Evolutionary conservation across 1,139 yeast species (phyloP).

Genomic region (Geotrichum histeridarum): DNA sequence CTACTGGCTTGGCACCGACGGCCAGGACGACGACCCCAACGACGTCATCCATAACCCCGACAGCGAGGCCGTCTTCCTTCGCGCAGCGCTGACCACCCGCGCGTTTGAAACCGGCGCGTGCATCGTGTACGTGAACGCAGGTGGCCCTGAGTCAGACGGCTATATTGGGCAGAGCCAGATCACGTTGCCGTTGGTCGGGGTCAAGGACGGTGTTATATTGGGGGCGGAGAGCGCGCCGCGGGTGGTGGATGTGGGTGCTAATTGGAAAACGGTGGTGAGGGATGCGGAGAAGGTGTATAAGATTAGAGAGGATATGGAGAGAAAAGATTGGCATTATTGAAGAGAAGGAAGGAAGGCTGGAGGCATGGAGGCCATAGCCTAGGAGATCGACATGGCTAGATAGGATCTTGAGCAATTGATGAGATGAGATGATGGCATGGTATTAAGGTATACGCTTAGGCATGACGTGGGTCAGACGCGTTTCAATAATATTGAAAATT

Average conservation of each 20-base stretch:
- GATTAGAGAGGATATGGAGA: conserved; percentile 19
- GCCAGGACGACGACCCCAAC: conserved; percentile 16
- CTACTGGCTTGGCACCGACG: conserved; percentile 22
- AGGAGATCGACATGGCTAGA: too few relatives aligned
- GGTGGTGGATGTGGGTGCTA: conserved; percentile 19
- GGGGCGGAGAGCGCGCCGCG: conserved; percentile 2
- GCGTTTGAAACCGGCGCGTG: conserved; percentile 24
- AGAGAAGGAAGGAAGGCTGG: too few relatives aligned
- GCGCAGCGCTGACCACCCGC: conserved; percentile 20
- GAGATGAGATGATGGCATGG: too few relatives aligned
- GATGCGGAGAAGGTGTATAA: conserved; percentile 23
- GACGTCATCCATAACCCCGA: conserved; percentile 20
- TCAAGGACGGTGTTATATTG: not conserved
- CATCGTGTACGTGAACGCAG: conserved; percentile 23
- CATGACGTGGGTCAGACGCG: too few relatives aligned
- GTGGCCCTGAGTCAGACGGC: conserved; percentile 17
- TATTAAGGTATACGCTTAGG: too few relatives aligned
- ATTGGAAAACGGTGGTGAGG: conserved; percentile 14
- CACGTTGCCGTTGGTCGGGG: conserved; percentile 17
- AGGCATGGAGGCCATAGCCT: too few relatives aligned
- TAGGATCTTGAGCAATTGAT: too few relatives aligned
- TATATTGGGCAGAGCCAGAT: conserved; percentile 21
- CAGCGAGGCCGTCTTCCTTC: conserved; percentile 20
- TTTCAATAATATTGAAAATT: too few relatives aligned
- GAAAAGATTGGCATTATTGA: conserved; percentile 23